A percentile compares a stretch with the other conserved stretches of the same genome.
Evolutionary conservation across 2,329 filamentous ascomycete genomes (phyloP).

Genomic region (Fusarium nygamai): DNA sequence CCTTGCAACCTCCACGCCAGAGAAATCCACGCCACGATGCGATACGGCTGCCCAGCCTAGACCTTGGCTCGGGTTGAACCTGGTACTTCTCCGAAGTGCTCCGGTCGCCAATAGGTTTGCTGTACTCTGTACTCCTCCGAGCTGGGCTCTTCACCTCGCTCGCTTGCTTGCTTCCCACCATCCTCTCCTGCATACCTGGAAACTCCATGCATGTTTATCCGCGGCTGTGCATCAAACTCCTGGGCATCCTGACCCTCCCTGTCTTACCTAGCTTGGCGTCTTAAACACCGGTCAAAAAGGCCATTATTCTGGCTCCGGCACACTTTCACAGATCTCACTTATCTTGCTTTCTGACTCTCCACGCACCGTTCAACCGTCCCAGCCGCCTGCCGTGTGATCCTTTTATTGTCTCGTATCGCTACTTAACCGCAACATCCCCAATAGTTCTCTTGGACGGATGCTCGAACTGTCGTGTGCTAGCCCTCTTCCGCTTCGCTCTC

Average conservation of each 20-base stretch:
- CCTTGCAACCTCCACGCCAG: slow-evolving; percentile 40
- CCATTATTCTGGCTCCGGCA: slow-evolving; percentile 32
- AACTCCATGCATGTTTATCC: slow-evolving; percentile 42
- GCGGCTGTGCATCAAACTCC: slow-evolving; percentile 40
- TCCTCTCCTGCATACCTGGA: slow-evolving; percentile 35
- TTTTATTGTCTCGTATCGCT: slow-evolving; percentile 14
- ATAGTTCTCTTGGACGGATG: slow-evolving; percentile 35
- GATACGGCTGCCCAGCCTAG: slow-evolving; percentile 37
- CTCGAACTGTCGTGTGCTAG: slow-evolving; percentile 34
- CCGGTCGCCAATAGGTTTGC: slow-evolving; percentile 8
- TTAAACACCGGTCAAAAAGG: slow-evolving; percentile 30
- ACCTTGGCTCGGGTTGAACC: slow-evolving; percentile 33
- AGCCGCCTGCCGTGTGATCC: slow-evolving; percentile 31
- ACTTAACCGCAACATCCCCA: slow-evolving; percentile 27
- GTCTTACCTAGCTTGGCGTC: slow-evolving; percentile 39
- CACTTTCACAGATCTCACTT: slow-evolving; percentile 29
- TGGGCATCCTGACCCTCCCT: slow-evolving; percentile 40
- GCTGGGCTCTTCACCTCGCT: slow-evolving; percentile 14
- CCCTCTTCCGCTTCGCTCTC: slow-evolving; percentile 31
- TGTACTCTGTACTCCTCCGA: slow-evolving; percentile 31
- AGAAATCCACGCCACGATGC: slow-evolving; percentile 37
- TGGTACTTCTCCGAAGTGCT: slow-evolving; percentile 34
- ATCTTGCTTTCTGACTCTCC: slow-evolving; percentile 28
- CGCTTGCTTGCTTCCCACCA: slow-evolving; percentile 36
- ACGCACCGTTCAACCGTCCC: slow-evolving; percentile 20